Evolutionary conservation across 768 basidiomycete species (phyloP).

Genomic region (Stropharia rugosoannulata): DNA sequence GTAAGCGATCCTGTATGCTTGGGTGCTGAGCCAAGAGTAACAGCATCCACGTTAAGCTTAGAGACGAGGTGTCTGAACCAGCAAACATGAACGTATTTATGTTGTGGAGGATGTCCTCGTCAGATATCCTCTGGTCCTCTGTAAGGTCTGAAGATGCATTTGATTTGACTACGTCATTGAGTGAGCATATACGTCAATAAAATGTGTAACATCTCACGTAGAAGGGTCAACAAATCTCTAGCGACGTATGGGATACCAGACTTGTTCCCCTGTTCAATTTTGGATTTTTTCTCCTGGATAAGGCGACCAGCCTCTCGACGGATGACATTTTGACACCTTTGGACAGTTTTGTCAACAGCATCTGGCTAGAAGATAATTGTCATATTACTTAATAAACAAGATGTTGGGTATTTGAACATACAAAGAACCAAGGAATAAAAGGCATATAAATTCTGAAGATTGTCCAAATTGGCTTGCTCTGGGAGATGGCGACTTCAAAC

Average conservation of each 20-base stretch:
- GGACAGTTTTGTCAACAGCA: constrained; percentile 44
- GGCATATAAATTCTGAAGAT: constrained; percentile 61
- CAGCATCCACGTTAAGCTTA: constrained; percentile 85
- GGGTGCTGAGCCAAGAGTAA: constrained; percentile 69
- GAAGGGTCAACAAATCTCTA: constrained; percentile 74
- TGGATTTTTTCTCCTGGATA: constrained; percentile 77
- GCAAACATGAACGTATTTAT: constrained; percentile 91
- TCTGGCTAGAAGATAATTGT: constrained; percentile 46
- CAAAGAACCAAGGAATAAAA: constrained; percentile 50
- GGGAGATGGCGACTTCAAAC: constrained; percentile 73
- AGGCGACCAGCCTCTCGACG: constrained; percentile 70
- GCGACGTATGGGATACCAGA: constrained; percentile 51
- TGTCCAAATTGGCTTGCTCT: constrained; percentile 42
- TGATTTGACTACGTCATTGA: constrained; percentile 63
- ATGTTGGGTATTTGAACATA: constrained; percentile 32
- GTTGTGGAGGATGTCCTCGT: constrained; percentile 83
- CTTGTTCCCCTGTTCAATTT: constrained; percentile 60
- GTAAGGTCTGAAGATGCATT: constrained; percentile 73
- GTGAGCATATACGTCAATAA: neutral
- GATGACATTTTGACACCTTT: constrained; percentile 61
- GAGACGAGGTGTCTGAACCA: constrained; percentile 84
- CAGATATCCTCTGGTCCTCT: constrained; percentile 73
- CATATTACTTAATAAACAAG: neutral
- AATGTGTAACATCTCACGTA: constrained; percentile 50
- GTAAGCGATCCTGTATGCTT: constrained; percentile 65